Evolutionary conservation across 2,329 filamentous ascomycete genomes (phyloP).

Genomic region (Fusarium graminum): DNA sequence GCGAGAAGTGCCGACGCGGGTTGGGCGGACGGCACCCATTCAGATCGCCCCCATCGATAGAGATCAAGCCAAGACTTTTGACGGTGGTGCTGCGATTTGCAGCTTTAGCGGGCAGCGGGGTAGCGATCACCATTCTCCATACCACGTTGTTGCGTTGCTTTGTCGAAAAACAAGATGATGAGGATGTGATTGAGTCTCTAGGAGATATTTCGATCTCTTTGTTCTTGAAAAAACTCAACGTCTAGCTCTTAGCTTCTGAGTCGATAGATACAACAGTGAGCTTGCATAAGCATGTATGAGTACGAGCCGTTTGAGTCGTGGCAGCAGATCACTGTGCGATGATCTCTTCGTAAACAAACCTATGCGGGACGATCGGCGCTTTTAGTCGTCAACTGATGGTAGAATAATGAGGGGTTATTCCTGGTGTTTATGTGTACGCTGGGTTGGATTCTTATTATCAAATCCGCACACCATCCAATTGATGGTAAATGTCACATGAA

Average conservation of each 20-base stretch:
- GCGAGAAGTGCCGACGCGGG: slow-evolving; percentile 44
- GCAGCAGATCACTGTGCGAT: slow-evolving; percentile 39
- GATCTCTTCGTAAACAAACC: slow-evolving; percentile 33
- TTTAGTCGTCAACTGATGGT: slow-evolving; percentile 29
- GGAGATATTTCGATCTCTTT: no score
- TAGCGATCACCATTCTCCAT: slow-evolving; percentile 31
- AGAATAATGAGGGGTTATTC: slow-evolving; percentile 22
- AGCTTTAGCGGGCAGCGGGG: slow-evolving; percentile 14
- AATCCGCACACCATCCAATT: neutral
- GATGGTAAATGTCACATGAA: neutral
- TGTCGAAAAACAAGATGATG: slow-evolving; percentile 7
- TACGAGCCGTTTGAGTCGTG: slow-evolving; percentile 39
- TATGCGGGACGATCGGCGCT: slow-evolving; percentile 33
- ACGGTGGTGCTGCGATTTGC: slow-evolving; percentile 33
- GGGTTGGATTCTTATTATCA: neutral
- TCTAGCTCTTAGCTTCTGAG: no score
- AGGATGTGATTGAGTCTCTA: neutral
- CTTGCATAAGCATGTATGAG: slow-evolving; percentile 38
- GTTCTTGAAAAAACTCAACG: neutral
- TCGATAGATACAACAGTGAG: slow-evolving; percentile 23
- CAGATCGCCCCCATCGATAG: slow-evolving; percentile 31
- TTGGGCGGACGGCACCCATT: slow-evolving; percentile 37
- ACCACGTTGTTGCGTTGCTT: slow-evolving; percentile 7
- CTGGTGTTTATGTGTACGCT: slow-evolving; percentile 13
- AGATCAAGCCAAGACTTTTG: slow-evolving; percentile 37